phyloP scores from a whole-genome alignment of 164 flowering plant species.

The Dillenia turbinata region DNA sequence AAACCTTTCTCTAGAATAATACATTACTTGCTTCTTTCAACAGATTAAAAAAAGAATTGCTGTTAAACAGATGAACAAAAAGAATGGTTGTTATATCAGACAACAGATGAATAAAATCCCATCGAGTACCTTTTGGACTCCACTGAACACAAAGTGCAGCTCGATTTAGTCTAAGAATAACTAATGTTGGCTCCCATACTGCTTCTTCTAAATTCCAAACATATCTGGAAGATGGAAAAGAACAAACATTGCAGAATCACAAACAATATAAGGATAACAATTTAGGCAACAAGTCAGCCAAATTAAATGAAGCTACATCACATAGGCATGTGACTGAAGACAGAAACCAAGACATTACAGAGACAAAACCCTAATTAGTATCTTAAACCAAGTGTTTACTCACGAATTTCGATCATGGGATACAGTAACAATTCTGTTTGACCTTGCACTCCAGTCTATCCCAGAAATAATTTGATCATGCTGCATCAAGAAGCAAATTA shows the following conservation, averaged over 20 bases:
- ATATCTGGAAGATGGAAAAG: constrained; percentile 40
- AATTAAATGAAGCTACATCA: no score
- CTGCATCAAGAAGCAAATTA: constrained; percentile 33
- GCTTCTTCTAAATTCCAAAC: constrained; percentile 88
- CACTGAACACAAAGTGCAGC: constrained; percentile 98
- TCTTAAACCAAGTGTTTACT: constrained; percentile 28
- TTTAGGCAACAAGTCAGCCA: no score
- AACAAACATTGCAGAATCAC: neutral
- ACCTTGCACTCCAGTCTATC: constrained; percentile 83
- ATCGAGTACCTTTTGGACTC: constrained; percentile 84
- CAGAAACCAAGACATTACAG: no score
- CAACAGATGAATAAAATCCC: no score
- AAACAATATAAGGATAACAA: neutral
- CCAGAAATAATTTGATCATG: constrained; percentile 97
- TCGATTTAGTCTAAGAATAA: constrained; percentile 90
- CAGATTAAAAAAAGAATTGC: no score
- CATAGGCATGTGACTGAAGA: no score
- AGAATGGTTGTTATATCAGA: no score
- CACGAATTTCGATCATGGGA: constrained; percentile 99
- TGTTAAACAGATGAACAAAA: no score
- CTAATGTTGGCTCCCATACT: constrained; percentile 98
- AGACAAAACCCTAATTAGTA: no score
- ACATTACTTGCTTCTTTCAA: no score
- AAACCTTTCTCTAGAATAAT: no score
- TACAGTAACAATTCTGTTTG: constrained; percentile 92